These are phyloP conservation scores for Debaryomyces coudertii DNA, from an alignment of 1,139 yeast species.

Conservation along the genomic window DNA sequence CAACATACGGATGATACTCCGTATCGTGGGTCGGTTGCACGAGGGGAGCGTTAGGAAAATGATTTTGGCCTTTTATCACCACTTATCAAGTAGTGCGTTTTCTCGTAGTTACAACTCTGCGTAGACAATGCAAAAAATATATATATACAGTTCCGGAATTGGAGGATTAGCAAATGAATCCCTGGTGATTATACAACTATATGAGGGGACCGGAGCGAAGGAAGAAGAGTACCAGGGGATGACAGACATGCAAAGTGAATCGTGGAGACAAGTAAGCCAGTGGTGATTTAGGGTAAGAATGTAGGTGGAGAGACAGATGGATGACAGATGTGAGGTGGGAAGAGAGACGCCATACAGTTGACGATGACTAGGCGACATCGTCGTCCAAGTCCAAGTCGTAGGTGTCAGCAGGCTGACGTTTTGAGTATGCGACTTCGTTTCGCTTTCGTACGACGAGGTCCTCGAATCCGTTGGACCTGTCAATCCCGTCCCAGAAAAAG, in stretches of 20 bases:
- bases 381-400: constrained; percentile 8
- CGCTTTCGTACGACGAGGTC: constrained; percentile 55
- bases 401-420: neutral
- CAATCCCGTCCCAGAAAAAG: constrained; percentile 89
- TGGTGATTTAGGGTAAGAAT: neutral
- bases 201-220: neutral
- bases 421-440: constrained; percentile 5
- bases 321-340: neutral
- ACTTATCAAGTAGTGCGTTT: neutral
- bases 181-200: neutral
- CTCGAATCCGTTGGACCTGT: constrained; percentile 91
- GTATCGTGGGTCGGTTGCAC: neutral
- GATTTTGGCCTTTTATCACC: neutral
- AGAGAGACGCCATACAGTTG: too few relatives aligned
- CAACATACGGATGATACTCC: neutral
- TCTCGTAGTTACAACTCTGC: constrained; percentile 3
- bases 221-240: neutral
- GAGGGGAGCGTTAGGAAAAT: neutral
- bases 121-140: constrained; percentile 4
- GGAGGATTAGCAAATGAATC: neutral
- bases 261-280: neutral
- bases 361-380: neutral
- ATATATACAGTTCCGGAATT: constrained; percentile 2
- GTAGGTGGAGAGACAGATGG: neutral
- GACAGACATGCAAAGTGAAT: neutral